A percentile compares a stretch with the other conserved stretches of the same genome.
These are phyloP conservation scores for Vachellia pachyceras DNA, from an alignment of 306 rosid species.

Conservation along the genomic window DNA sequence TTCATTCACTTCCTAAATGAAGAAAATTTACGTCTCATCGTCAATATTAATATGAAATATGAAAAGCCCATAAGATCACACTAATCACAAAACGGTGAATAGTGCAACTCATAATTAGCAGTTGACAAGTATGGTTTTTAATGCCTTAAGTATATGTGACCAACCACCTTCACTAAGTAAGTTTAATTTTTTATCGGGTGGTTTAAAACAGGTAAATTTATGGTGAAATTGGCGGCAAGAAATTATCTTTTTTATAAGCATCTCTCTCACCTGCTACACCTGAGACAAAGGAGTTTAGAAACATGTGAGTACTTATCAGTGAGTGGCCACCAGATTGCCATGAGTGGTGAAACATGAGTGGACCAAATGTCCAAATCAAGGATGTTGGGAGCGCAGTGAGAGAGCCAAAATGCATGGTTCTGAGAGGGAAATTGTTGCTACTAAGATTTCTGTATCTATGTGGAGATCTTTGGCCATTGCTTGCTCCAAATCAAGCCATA, in stretches of 20 bases:
- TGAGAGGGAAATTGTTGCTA: conserved; percentile 40
- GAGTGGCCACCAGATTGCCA: conserved; percentile 50
- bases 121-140: no score
- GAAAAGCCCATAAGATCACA: no score
- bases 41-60: no score
- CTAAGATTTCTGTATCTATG: conserved; percentile 47
- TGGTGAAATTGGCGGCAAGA: not conserved
- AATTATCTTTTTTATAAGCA: no score
- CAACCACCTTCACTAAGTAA: not conserved
- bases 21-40: no score
- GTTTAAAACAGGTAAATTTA: not conserved
- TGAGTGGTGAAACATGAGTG: conserved; percentile 35
- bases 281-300: not conserved
- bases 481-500: conserved; percentile 51
- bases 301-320: conserved; percentile 26
- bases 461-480: conserved; percentile 45
- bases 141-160: no score
- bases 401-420: conserved; percentile 28
- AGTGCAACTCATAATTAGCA: no score
- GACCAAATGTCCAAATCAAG: conserved; percentile 34
- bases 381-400: conserved; percentile 39
- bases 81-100: no score
- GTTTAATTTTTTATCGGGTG: not conserved
- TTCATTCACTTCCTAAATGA: no score
- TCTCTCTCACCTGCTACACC: not conserved